Conservation (phyloP, 2,329 filamentous ascomycete genomes). For the Aspergillus spinulosporus region DNA sequence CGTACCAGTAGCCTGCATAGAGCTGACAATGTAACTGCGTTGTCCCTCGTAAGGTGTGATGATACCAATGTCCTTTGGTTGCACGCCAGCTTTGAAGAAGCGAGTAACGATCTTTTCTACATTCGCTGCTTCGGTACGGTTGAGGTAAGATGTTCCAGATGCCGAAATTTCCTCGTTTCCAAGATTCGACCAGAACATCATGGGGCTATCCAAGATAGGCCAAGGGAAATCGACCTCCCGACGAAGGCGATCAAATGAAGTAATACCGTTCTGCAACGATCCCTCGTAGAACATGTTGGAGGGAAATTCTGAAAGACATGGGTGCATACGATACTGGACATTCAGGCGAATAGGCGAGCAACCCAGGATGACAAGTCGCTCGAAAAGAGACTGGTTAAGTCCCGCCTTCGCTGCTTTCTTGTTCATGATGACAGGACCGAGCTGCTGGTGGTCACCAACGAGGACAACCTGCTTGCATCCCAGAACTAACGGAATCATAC, state of each 20-base stretch:
- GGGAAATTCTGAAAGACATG: slow-evolving; percentile 92
- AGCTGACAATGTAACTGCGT: slow-evolving; percentile 95
- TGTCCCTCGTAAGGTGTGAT: slow-evolving; percentile 99
- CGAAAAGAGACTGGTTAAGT: slow-evolving; percentile 96
- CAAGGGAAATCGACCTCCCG: slow-evolving; percentile 97
- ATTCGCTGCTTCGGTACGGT: slow-evolving; percentile 93
- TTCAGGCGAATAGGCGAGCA: slow-evolving; percentile 89
- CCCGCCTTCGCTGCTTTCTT: slow-evolving; percentile 99
- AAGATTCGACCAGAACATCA: slow-evolving; percentile 99
- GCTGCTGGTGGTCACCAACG: slow-evolving; percentile 95
- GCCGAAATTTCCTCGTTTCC: slow-evolving; percentile 98
- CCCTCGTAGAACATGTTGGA: slow-evolving; percentile 99
- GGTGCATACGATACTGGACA: slow-evolving; percentile 99
- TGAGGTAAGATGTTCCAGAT: slow-evolving; percentile 95
- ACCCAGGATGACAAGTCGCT: slow-evolving; percentile 89
- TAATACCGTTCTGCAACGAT: slow-evolving; percentile 93
- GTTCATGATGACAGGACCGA: slow-evolving; percentile 99
- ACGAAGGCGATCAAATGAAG: slow-evolving; percentile 80
- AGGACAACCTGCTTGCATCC: slow-evolving; percentile 99
- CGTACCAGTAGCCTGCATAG: slow-evolving; percentile 97
- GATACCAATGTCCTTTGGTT: slow-evolving; percentile 88
- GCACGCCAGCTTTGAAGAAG: slow-evolving; percentile 98
- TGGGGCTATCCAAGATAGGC: slow-evolving; percentile 89
- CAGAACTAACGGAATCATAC: slow-evolving; percentile 95
- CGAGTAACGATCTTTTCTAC: slow-evolving; percentile 98